Percentiles rank a stretch among this genome's conserved stretches.
These are phyloP conservation scores for Suillus subalutaceus DNA, from an alignment of 768 basidiomycete genomes.

Conservation along the genomic window DNA sequence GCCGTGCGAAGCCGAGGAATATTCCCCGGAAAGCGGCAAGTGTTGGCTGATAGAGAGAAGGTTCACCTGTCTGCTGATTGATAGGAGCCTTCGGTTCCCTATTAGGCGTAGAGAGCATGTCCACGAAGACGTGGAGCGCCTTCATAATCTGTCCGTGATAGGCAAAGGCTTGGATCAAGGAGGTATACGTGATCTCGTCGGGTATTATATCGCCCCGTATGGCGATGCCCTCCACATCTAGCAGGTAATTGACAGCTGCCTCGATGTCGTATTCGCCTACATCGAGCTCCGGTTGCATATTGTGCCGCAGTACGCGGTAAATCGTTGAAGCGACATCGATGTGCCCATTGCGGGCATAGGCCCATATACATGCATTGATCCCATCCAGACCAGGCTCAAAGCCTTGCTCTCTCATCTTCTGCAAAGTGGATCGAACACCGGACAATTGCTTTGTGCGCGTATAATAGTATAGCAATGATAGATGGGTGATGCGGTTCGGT, in stretches of 20 bases:
- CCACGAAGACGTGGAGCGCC: conserved; percentile 60
- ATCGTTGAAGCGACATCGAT: conserved; percentile 60
- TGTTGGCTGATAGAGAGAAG: conserved; percentile 43
- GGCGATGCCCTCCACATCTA: conserved; percentile 46
- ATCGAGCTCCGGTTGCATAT: conserved; percentile 42
- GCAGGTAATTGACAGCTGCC: conserved; percentile 41
- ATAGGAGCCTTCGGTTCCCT: conserved; percentile 37
- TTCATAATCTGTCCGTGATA: conserved; percentile 68
- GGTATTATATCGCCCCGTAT: conserved; percentile 51
- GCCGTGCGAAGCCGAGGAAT: conserved; percentile 74
- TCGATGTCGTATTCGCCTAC: conserved; percentile 39
- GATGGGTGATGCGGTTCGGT: conserved; percentile 65
- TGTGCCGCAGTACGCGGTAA: conserved; percentile 66
- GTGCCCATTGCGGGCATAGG: conserved; percentile 55
- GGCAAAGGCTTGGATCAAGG: conserved; percentile 68
- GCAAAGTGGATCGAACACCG: conserved; percentile 58
- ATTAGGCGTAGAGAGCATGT: conserved; percentile 61
- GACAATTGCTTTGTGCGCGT: conserved; percentile 46
- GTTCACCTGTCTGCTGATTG: conserved; percentile 30
- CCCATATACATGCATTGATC: conserved; percentile 72
- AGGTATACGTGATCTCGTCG: conserved; percentile 67
- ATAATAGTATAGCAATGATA: conserved; percentile 62
- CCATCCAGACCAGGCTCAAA: conserved; percentile 64
- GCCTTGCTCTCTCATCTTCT: conserved; percentile 52
- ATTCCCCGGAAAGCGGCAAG: conserved; percentile 66